A percentile compares a stretch with the other conserved stretches of the same genome.
phyloP scores from a whole-genome alignment of 768 basidiomycete species.

The Phlegmacium glaucopus region DNA sequence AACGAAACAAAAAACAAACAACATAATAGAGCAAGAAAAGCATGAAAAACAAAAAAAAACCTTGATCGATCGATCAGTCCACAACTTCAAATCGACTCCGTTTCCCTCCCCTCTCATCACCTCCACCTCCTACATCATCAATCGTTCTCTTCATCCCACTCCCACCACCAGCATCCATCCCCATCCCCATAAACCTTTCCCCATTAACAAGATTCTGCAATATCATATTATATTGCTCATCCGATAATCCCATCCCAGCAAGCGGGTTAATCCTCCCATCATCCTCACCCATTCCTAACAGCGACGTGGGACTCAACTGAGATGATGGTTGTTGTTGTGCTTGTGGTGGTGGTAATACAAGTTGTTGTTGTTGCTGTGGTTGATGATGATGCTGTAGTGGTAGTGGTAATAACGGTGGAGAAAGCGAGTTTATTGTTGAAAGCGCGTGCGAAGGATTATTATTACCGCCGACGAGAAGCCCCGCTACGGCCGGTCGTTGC shows the following conservation, averaged over 20 bases:
- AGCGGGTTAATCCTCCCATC: constrained; percentile 76
- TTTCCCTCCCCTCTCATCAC: constrained; percentile 46
- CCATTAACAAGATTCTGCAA: constrained; percentile 69
- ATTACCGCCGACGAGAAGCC: no score
- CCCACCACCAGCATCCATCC: constrained; percentile 15
- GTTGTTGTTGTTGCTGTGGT: constrained; percentile 1
- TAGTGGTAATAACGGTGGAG: no score
- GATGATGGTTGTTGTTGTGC: constrained; percentile 13
- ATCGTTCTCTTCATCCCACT: constrained; percentile 19
- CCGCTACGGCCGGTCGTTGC: not conserved
- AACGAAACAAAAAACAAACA: no score
- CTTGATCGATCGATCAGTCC: no score
- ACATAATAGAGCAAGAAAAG: no score
- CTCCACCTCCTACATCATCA: constrained; percentile 17
- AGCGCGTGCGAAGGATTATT: no score
- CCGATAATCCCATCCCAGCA: constrained; percentile 82
- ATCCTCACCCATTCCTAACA: constrained; percentile 30
- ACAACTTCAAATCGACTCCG: constrained; percentile 61
- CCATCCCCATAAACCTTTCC: constrained; percentile 50
- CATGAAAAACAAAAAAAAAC: no score
- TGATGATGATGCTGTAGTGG: no score
- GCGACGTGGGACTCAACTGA: not conserved
- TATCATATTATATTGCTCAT: constrained; percentile 83
- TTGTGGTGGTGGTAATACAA: not conserved
- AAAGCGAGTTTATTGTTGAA: no score